Base-by-base conservation (phyloP, 2,329 filamentous ascomycete species). In the Stagonosporopsis chrysanthemi region DNA sequence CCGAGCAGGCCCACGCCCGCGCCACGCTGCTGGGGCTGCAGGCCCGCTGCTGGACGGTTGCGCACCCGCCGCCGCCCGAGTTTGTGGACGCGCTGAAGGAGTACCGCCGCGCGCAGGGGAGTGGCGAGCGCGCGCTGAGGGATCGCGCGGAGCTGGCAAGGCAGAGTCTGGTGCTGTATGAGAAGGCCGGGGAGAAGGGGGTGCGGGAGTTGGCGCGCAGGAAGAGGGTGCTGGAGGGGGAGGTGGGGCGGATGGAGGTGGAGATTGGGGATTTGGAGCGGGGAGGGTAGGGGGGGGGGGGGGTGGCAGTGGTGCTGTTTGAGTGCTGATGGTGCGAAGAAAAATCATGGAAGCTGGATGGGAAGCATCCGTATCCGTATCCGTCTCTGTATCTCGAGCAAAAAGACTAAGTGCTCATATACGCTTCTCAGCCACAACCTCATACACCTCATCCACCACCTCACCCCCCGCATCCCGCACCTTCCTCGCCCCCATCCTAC, bases 401-500 rank as follows among this genome's bases (percentile, higher is more conserved):
- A n/a, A n/a, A n/a, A n/a, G n/a, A n/a, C n/a, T n/a, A n/a, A n/a
- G n/a, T n/a, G n/a, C n/a, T n/a, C n/a, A n/a, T n/a, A n/a, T n/a
- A n/a, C 47, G 33, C 62, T 65, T 71, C 48, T 71, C 66, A 23
- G 72, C 79, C 52, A 87, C 78, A 57, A 82, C 78, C 23, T 74
- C 78, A 67, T 88, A 87, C 65, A 78, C 75, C 71, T 86, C 80
- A 17, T 79, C 80, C 33, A 85, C 65, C 1, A 82, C 73, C 14
- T 78, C 84, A 2, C 82, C 80, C 19, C 72, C 70, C 0, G 77
- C 77, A 33, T 83, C 54, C 4, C 22, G 4, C 8, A 41, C 78
- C 66, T 84, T 87, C 80, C 88, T 90, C 9, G 92, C 92, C 0
- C 93, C 92, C 93, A 97, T 97, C 71, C 86, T 87, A 72, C 92